Conservation (phyloP, 306 rosid species). For the Herpetospermum pedunculosum region DNA sequence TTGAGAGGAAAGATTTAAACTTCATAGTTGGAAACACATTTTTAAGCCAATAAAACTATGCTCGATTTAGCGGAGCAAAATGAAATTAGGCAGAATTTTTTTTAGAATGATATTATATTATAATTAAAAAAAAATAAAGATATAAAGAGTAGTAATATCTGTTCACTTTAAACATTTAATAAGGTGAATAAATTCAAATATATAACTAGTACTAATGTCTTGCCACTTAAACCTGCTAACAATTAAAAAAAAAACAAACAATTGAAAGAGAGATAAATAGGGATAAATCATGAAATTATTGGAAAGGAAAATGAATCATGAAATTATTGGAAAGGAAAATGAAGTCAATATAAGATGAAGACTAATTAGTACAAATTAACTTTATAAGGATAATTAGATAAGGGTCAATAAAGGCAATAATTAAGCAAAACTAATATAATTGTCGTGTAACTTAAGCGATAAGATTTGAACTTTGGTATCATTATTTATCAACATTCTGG, state of each 20-base stretch:
- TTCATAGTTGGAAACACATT: too few relatives aligned
- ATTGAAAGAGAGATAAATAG: not conserved
- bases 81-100: too few relatives aligned
- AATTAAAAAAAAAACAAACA: not conserved
- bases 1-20: too few relatives aligned
- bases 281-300: not conserved
- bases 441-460: constrained; percentile 35
- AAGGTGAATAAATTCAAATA: too few relatives aligned
- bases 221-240: not conserved
- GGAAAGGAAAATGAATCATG: not conserved
- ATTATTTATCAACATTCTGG: constrained; percentile 17
- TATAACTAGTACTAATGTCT: not conserved
- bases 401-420: constrained; percentile 5
- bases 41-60: too few relatives aligned
- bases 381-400: not conserved
- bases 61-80: too few relatives aligned
- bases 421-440: not conserved
- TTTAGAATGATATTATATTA: too few relatives aligned
- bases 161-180: too few relatives aligned
- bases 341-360: not conserved
- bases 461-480: constrained; percentile 30
- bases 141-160: too few relatives aligned
- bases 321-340: too few relatives aligned
- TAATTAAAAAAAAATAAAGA: too few relatives aligned
- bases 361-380: not conserved